phyloP scores from a whole-genome alignment of 129 eudicot genomes.

The Scalesia atractyloides region DNA sequence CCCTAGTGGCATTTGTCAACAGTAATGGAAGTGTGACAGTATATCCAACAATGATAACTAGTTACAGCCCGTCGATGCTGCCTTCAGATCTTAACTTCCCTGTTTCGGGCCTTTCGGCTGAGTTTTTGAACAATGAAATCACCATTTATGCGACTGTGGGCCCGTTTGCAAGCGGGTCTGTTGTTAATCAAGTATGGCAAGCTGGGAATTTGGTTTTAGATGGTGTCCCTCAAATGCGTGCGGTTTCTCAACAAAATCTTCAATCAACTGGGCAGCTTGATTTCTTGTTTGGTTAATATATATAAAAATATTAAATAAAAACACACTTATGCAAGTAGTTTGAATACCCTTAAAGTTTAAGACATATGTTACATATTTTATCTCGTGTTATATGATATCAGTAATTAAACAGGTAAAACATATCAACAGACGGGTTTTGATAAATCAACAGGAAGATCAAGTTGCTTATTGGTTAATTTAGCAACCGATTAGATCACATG shows the following conservation, averaged over 20 bases:
- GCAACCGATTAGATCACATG: no score
- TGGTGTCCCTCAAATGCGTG: conserved; percentile 63
- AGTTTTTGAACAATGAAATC: conserved; percentile 47
- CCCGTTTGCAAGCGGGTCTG: conserved; percentile 48
- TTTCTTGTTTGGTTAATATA: conserved; percentile 33
- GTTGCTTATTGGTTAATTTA: neutral
- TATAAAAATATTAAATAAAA: neutral
- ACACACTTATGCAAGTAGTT: neutral
- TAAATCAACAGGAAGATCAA: neutral
- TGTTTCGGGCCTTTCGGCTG: conserved; percentile 59
- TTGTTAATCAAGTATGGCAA: conserved; percentile 61
- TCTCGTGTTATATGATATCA: neutral
- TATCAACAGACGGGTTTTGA: neutral
- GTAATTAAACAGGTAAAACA: neutral
- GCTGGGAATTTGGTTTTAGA: conserved; percentile 48
- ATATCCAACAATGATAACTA: conserved; percentile 49
- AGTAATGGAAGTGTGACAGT: conserved; percentile 38
- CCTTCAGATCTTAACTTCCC: conserved; percentile 52
- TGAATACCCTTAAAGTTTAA: neutral
- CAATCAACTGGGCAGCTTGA: conserved; percentile 50
- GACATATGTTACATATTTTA: neutral
- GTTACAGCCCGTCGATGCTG: conserved; percentile 55
- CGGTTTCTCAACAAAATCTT: conserved; percentile 41
- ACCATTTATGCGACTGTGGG: conserved; percentile 59
- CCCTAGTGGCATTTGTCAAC: conserved; percentile 62